Base-by-base conservation (phyloP, 2,329 filamentous ascomycete species). In the Fusarium tuaranense region DNA sequence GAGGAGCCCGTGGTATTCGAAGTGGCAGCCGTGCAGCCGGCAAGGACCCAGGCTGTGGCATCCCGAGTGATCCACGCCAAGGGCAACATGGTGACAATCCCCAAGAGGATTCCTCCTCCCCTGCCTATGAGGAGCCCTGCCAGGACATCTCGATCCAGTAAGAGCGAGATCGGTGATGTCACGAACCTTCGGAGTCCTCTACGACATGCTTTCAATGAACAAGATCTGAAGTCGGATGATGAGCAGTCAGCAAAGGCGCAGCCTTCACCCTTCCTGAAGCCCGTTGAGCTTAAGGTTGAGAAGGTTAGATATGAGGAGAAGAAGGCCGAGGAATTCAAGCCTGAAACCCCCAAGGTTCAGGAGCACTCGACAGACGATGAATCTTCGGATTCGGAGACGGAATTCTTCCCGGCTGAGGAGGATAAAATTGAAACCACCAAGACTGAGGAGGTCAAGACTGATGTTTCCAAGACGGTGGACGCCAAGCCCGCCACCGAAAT, bases 81-180 rank as follows among this genome's bases (percentile, higher is more conserved):
- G 79, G 94, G 95, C 27, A 92, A 93, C 61, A 86, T 98, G 61
- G 94, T 98, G 32, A 95, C 91, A 55, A 97, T 98, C 68, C 91
- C 94, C 14, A 97, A 96, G 84, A 90, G 95, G 39, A 83, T 92
- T 1, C 90, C 94, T 1, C 95, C 95, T 2, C 91, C 93, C 10
- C 88, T 98, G 14, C 95, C 95, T 1, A 88, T 90, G 4, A 88
- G 95, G 58, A 97, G 93, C 79, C 93, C 94, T 1, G 91, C 92
- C 82, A 76, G 94, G 86, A 80, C 83, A 25, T 90, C 89, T 5
- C 83, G 86, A 48, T 85, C 83, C 4, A 86, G 86, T 76, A 88
- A 85, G 79, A 80, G 88, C 81, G 83, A 84, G 34, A 83, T 93
- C 82, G 86, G 93, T 84, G 81, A 96, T 85, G 81, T 94, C 4